Evolutionary conservation across 257 asterid genomes (phyloP).

Genomic region (Solanum medicagineum): DNA sequence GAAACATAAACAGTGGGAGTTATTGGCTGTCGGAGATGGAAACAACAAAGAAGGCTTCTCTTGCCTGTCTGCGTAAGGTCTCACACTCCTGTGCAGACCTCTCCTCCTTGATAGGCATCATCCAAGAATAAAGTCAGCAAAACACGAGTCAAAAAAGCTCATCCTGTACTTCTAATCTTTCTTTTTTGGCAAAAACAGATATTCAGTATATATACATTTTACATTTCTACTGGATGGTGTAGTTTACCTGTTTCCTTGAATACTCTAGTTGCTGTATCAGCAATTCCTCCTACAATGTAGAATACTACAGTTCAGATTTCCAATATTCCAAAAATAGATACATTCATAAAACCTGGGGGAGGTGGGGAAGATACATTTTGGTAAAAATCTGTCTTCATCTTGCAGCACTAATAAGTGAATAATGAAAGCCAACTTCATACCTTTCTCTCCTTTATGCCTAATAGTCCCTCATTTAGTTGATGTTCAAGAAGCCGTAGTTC

Average conservation of each 20-base stretch:
- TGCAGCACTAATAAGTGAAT: neutral
- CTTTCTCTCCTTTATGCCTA: constrained; percentile 56
- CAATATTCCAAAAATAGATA: neutral
- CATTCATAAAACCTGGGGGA: neutral
- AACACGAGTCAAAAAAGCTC: neutral
- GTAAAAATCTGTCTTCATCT: neutral
- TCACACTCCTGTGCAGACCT: constrained; percentile 37
- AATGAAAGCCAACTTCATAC: constrained; percentile 13
- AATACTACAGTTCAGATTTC: neutral
- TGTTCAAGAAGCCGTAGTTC: constrained; percentile 48
- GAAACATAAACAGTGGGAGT: neutral
- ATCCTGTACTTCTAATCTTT: neutral
- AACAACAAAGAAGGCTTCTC: neutral
- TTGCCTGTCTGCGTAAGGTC: constrained; percentile 37
- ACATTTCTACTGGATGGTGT: neutral
- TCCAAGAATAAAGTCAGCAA: neutral
- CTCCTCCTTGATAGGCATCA: constrained; percentile 32
- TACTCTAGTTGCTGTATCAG: constrained; percentile 35
- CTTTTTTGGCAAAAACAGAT: neutral
- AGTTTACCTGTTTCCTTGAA: constrained; percentile 31
- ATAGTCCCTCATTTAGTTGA: constrained; percentile 46
- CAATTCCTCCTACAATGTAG: constrained; percentile 36
- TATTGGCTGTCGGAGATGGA: neutral
- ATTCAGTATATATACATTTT: neutral
- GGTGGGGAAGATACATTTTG: neutral